These are phyloP conservation scores for Ophiostoma sp. DNA, from an alignment of 2,329 filamentous ascomycete genomes.

Conservation along the genomic window DNA sequence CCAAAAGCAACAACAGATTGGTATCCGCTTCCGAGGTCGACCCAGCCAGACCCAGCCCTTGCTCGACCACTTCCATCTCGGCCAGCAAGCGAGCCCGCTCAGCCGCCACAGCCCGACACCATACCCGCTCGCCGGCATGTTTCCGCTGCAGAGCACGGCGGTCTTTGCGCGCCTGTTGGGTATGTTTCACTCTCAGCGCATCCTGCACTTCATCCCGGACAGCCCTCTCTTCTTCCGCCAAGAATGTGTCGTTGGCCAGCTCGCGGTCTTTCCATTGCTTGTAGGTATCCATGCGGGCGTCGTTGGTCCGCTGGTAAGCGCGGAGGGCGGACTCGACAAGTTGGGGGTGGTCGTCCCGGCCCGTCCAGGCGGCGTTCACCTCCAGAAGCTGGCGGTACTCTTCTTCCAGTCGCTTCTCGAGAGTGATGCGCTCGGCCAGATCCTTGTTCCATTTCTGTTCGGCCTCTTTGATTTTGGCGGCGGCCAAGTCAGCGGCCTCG, in stretches of 20 bases:
- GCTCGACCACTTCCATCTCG: conserved; percentile 45
- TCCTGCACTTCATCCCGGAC: conserved; percentile 48
- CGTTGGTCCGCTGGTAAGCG: conserved; percentile 43
- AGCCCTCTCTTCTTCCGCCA: conserved; percentile 43
- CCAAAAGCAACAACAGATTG: conserved; percentile 27
- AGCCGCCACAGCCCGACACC: conserved; percentile 46
- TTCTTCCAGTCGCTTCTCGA: conserved; percentile 48
- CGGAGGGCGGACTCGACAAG: conserved; percentile 37
- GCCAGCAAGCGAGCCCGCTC: conserved; percentile 48
- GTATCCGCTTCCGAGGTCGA: conserved; percentile 36
- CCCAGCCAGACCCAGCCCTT: conserved; percentile 34
- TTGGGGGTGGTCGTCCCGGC: conserved; percentile 18
- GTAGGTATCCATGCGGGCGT: conserved; percentile 39
- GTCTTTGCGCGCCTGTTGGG: conserved; percentile 34
- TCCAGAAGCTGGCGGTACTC: conserved; percentile 40
- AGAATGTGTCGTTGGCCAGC: conserved; percentile 40
- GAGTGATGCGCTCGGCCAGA: conserved; percentile 42
- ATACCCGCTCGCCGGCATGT: conserved; percentile 48
- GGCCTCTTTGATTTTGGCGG: conserved; percentile 35
- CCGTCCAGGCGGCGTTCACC: conserved; percentile 40
- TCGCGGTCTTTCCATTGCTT: conserved; percentile 46
- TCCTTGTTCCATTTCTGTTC: conserved; percentile 44
- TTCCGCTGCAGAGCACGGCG: conserved; percentile 38
- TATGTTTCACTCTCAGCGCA: conserved; percentile 39
- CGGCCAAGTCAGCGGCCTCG: not conserved